Evolutionary conservation across 2,329 filamentous ascomycete species (phyloP), one percentile per base, ranked within the genome.

Genomic region (Penicillium vulpinum): DNA sequence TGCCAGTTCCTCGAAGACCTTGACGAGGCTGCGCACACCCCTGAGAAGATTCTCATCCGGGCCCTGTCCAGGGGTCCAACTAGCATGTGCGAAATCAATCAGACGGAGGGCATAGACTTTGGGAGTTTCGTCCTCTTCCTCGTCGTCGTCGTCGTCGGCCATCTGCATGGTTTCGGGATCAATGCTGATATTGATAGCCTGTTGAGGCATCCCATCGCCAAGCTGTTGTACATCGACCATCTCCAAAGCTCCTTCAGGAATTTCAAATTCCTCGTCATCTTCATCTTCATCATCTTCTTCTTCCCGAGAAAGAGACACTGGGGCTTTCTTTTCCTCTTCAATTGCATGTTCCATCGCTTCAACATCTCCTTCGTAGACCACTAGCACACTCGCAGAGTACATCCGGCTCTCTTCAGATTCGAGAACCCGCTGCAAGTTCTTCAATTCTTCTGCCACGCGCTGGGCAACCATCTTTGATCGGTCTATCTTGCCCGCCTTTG

Each of bases 11-110:
- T 86, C 82, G 65, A 97, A 87, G 29, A 97, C 87, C 58, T 81
- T 80, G 50, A 84, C 80, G 36, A 93, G 78, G 70, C 83, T 93
- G 69, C 86, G 81, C 60, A 97, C 85, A 0, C 92, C 92, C 35
- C 79, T 78, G 31, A 97, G 79, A 15, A 84, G 78, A 69, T 97
- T 97, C 75, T 96, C 88, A 72, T 99, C 94, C 0, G 89, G 88
- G 0, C 93, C 93, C 67, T 88, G 77, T 1, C 91, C 91, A 0
- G 90, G 89, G 1, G 86, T 88, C 87, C 89, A 97, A 48, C 81
- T 78, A 11, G 94, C 94, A 75, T 99, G 94, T 1, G 94, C 94
- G 81, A 99, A 99, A 73, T 99, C 94, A 66, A 99, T 99, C 61
- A 99, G 81, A 70, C 93, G 94, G 48, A 97, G 81, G 13, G 86